A percentile compares a stretch with the other conserved stretches of the same genome.
Evolutionary conservation across 331 rosid species (phyloP).

Genomic region (Quercus phellos): DNA sequence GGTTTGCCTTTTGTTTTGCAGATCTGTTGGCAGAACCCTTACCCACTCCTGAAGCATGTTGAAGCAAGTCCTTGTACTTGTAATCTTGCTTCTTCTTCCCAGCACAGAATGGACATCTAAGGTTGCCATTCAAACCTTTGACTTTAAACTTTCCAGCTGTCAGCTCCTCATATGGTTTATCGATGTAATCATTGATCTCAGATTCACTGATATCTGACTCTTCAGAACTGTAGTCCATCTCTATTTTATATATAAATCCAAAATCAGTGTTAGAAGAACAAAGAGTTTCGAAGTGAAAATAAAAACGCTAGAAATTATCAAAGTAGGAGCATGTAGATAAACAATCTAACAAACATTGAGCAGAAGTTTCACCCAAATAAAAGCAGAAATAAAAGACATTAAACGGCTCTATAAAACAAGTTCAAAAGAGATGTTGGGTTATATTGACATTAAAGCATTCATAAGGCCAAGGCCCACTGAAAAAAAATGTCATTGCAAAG

Average conservation of each 20-base stretch:
- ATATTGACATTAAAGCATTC: not conserved
- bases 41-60: slow-evolving; percentile 90
- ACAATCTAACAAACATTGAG: not conserved
- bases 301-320: not conserved
- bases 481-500: not conserved
- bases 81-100: slow-evolving; percentile 95
- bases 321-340: not conserved
- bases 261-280: not conserved
- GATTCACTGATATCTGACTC: slow-evolving; percentile 89
- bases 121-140: slow-evolving; percentile 57
- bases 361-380: not conserved
- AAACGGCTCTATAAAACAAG: not conserved
- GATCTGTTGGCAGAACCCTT: slow-evolving; percentile 86
- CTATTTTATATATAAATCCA: not conserved
- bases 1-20: slow-evolving; percentile 73
- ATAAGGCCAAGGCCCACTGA: not conserved
- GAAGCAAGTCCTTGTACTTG: slow-evolving; percentile 75
- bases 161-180: slow-evolving; percentile 70
- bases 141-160: slow-evolving; percentile 58
- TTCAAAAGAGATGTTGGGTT: not conserved
- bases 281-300: not conserved
- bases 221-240: slow-evolving; percentile 84
- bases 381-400: not conserved
- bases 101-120: slow-evolving; percentile 88
- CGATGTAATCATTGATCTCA: slow-evolving; percentile 64